phyloP scores from a whole-genome alignment of 1,139 yeast species.

The Sugiyamaella japonica region DNA sequence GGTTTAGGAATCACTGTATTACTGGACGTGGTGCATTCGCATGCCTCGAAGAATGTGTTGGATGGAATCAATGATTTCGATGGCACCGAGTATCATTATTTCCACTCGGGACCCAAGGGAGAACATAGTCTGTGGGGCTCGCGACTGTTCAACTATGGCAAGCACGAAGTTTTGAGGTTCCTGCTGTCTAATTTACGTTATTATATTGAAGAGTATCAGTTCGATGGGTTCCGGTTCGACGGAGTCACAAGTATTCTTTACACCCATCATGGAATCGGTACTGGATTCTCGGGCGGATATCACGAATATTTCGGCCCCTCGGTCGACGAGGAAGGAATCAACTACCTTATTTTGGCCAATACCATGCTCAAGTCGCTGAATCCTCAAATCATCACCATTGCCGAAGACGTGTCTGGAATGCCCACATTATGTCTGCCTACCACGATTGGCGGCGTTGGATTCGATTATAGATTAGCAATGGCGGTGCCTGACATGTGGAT shows the following conservation, averaged over 20 bases:
- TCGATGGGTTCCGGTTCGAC: slow-evolving; percentile 96
- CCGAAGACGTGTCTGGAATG: slow-evolving; percentile 98
- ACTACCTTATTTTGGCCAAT: slow-evolving; percentile 87
- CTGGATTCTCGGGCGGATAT: slow-evolving; percentile 88
- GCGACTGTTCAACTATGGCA: slow-evolving; percentile 84
- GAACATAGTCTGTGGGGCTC: slow-evolving; percentile 94
- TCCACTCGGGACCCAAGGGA: slow-evolving; percentile 86
- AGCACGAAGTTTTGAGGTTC: slow-evolving; percentile 86
- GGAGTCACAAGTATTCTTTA: slow-evolving; percentile 96
- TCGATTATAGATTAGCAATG: slow-evolving; percentile 92
- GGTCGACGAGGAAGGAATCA: slow-evolving; percentile 85
- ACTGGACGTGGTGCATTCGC: slow-evolving; percentile 93
- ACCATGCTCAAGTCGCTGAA: slow-evolving; percentile 59
- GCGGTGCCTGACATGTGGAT: slow-evolving; percentile 99
- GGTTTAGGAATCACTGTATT: slow-evolving; percentile 81
- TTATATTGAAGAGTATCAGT: slow-evolving; percentile 76
- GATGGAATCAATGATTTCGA: slow-evolving; percentile 94
- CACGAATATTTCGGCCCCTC: slow-evolving; percentile 82
- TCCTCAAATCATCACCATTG: slow-evolving; percentile 70
- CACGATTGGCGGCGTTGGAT: slow-evolving; percentile 81
- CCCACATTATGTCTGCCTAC: slow-evolving; percentile 87
- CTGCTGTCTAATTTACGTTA: slow-evolving; percentile 83
- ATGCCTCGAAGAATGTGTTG: slow-evolving; percentile 88
- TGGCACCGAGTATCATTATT: slow-evolving; percentile 93
- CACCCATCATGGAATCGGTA: slow-evolving; percentile 86